Evolutionary conservation across 1,284 basidiomycete species (phyloP), one percentile per base, ranked within the genome.

Genomic region (Ceratobasidium sp.): DNA sequence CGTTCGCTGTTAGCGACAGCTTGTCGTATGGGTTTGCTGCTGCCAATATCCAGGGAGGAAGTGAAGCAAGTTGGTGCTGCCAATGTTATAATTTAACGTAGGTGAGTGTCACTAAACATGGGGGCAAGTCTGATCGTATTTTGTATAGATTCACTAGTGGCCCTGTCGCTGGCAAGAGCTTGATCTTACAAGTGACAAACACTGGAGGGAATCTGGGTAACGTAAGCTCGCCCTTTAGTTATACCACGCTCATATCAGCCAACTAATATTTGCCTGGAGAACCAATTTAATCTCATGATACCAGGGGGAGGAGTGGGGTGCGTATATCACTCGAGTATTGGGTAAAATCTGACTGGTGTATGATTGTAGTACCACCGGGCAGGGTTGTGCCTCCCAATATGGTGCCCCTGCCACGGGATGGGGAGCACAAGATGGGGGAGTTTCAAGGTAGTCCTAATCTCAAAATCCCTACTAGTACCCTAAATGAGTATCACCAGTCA

Each of bases 21-120:
- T 65, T 75, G 4, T 73, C 74, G 6, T 75, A 75, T 41, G 74
- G 74, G n/a, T 75, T 72, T 59, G 74, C 74, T 32, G 74, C 74
- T n/a, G 75, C 72, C 30, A 74, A 73, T 32, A 58, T 75, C 39
- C 58, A 74, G 61, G 75, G 75, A 3, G 45, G 52, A n/a, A 64
- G 57, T 30, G 75, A 75, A 30, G 60, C 71, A 6, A 28, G 34
- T 14, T 75, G 75, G 75, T 75, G 75, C 65, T 75, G 75, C 65
- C 70, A 74, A n/a, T 75, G 74, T 39, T 75, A 75, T 45, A 55
- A 75, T 41, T 55, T 75, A n/a, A 76, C 73, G 65, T 74, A 36
- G 32, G 73, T 43, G 3, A 5, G 16, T 39, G 52, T n/a, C 41
- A 3, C 28, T 18, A 39, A n/a, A 34, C 43, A 59, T 48, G 2